Conservation (phyloP, 345 rosid species). For the Eucalyptus polybractea region DNA sequence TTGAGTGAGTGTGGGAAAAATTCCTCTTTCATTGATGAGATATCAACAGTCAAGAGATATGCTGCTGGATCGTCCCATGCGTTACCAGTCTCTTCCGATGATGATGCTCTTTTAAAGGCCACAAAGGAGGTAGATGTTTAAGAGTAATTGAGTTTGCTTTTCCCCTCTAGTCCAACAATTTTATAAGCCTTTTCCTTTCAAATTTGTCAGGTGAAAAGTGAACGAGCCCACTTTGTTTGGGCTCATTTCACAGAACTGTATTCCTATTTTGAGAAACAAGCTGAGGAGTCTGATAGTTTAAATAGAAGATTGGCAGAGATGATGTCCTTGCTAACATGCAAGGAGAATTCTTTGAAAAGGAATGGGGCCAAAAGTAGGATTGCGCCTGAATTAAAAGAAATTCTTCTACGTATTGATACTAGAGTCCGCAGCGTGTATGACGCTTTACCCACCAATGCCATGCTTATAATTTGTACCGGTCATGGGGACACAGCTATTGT, state of each 20-base stretch:
- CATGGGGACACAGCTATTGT: constrained; percentile 90
- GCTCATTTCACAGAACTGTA: constrained; percentile 79
- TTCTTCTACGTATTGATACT: constrained; percentile 37
- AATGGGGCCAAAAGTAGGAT: constrained; percentile 29
- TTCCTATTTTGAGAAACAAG: constrained; percentile 53
- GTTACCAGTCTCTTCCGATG: constrained; percentile 73
- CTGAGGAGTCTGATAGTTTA: constrained; percentile 41
- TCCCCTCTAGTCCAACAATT: neutral
- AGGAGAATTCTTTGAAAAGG: constrained; percentile 17
- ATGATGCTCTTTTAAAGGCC: constrained; percentile 72
- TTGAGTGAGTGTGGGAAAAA: constrained; percentile 59
- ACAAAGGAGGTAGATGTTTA: constrained; percentile 49
- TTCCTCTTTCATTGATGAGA: constrained; percentile 64
- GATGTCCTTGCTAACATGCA: constrained; percentile 68
- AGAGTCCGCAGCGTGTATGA: constrained; percentile 37
- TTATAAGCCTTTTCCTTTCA: neutral
- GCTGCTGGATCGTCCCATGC: constrained; percentile 64
- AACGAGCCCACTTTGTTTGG: constrained; percentile 65
- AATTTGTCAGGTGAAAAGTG: constrained; percentile 52
- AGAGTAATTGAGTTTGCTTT: neutral
- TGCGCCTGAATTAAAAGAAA: constrained; percentile 48
- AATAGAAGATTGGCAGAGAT: constrained; percentile 65
- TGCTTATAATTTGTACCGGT: constrained; percentile 92
- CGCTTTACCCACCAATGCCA: constrained; percentile 62
- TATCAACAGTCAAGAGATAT: constrained; percentile 59